Evolutionary conservation across 352 stramenopile genomes (phyloP), one percentile per base, ranked within the genome.

Genomic region (Elongisporangium anandrum): DNA sequence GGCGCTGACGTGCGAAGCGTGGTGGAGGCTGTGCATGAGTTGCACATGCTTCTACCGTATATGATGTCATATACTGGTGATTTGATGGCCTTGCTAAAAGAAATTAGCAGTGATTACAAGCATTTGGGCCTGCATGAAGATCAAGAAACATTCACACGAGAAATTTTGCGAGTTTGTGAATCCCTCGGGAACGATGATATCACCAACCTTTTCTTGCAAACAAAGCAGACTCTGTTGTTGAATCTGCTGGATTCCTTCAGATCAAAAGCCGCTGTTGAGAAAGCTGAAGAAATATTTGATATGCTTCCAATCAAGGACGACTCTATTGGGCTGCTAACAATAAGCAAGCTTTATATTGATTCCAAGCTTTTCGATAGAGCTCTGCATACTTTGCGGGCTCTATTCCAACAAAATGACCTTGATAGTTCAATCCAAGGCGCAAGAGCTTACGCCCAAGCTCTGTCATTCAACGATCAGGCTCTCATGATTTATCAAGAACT

Each of bases 11-110:
- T 41, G 29, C 57, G 61, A 53, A 72, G 66, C 19, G 76, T 88
- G 34, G 59, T 87, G 13, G 76, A 80, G 39, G 78, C 72, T 8
- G 56, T 94, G 2, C 66, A 85, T 26, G 84, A 94, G 24, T 61
- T 94, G n/a, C 81, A 86, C 29, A 89, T 88, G 76, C 55, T 94
- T 38, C 59, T 72, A 39, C 81, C 84, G 15, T 94, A 90, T 60
- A 81, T 89, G 52, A 39, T 52, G 15, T 65, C 69, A 4, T 88
- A 79, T 52, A 63, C 59, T 50, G 62, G 59, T 7, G 58, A 55
- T 10, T 64, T 92, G 23, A 59, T 91, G 22, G 65, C 76, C 53
- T 63, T 92, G 1, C 64, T 90, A 55, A 67, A 58, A 48, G 70
- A 70, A 29, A 61, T 85, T 10, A 79, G 80, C 54, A 72, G 88